Evolutionary conservation across 176 grass and related monocot species (phyloP), one percentile per base, ranked within the genome.

Genomic region (Melocanna baccifera): DNA sequence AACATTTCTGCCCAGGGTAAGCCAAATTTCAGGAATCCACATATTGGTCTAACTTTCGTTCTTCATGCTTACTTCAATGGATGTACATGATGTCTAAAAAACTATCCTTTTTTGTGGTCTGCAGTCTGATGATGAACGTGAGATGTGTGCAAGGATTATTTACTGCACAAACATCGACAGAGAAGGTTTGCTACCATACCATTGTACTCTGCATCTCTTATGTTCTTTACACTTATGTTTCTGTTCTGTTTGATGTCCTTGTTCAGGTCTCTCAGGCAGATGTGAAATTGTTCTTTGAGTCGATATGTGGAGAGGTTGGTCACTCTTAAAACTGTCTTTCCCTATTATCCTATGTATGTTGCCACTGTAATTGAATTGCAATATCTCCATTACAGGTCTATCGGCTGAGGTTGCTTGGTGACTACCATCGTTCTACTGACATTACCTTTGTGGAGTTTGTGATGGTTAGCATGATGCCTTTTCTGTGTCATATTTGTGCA

Each of bases 111-210:
- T 32, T 62, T 79, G 34, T 67, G 34, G 3, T 56, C 40, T 92
- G 51, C 73, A 99, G 93, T 96, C 93, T 82, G 93, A 99, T 81
- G 96, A 99, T 89, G 96, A 99, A 64, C 93, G 93, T 39, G 96
- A 99, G 77, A 99, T 99, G 93, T 99, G 96, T 84, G 93, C 96
- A 72, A 99, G 91, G 90, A 96, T 93, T 78, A 92, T 99, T 78
- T 99, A 99, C 78, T 99, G 96, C 88, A 95, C 96, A 88, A 99
- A 99, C 81, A 96, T 99, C 86, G 96, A 99, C 88, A 99, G n/a
- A 96, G 90, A 99, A 99, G 96, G 96, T 99, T 62, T 78, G 23
- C 59, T 77, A 74, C 50, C 68, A 2, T 71, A 68, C 76, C 39
- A 39, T 81, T 64, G 86, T 52, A 65, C 43, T 70, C 12, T 20